Evolutionary conservation across 495 filamentous ascomycete species (phyloP).

Genomic region (Jackrogersella multiformis): DNA sequence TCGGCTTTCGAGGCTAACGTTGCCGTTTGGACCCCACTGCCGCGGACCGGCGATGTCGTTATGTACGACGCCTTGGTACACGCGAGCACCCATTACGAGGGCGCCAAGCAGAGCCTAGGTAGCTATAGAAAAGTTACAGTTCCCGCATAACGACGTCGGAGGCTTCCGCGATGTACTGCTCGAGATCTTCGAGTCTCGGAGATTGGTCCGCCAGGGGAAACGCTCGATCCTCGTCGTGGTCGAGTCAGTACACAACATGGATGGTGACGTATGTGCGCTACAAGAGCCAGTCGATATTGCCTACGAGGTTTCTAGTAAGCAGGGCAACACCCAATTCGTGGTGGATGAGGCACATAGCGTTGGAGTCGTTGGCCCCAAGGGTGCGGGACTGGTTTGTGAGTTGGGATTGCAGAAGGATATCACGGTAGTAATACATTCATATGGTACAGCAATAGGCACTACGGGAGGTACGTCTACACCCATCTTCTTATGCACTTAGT

Average conservation of each 20-base stretch:
- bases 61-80: conserved; percentile 70
- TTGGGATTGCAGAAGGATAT: conserved; percentile 66
- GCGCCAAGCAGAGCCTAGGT: conserved; percentile 65
- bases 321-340: conserved; percentile 64
- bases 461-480: conserved; percentile 68
- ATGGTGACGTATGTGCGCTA: conserved; percentile 69
- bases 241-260: conserved; percentile 74
- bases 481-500: too few species aligned
- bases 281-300: conserved; percentile 59
- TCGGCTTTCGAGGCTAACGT: conserved; percentile 71
- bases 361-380: conserved; percentile 63
- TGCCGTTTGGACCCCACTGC: conserved; percentile 61
- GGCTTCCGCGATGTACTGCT: conserved; percentile 55
- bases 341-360: conserved; percentile 73
- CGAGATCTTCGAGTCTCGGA: conserved; percentile 41
- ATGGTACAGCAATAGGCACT: conserved; percentile 67
- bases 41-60: conserved; percentile 67
- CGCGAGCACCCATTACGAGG: conserved; percentile 69
- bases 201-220: conserved; percentile 45
- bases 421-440: conserved; percentile 66
- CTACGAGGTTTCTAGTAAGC: conserved; percentile 56
- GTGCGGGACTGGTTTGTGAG: conserved; percentile 65
- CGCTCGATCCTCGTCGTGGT: conserved; percentile 59
- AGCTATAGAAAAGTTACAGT: conserved; percentile 54
- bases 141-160: conserved; percentile 62